Evolutionary conservation across 2,329 filamentous ascomycete genomes (phyloP).

Genomic region (Claviceps digitariae): DNA sequence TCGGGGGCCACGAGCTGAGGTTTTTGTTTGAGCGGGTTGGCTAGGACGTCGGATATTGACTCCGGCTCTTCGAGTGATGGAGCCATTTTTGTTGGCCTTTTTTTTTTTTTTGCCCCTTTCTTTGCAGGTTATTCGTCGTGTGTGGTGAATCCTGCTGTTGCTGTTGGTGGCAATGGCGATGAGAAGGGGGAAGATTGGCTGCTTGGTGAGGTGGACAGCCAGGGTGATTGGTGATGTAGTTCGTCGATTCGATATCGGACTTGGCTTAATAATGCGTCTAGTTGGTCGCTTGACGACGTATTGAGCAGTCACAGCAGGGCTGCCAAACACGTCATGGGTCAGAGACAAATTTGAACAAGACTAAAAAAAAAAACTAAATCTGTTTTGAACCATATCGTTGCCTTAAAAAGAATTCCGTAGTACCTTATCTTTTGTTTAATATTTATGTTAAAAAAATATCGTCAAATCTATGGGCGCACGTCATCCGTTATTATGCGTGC

Average conservation of each 20-base stretch:
- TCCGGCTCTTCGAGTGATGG: conserved; percentile 65
- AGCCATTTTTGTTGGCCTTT: conserved; percentile 44
- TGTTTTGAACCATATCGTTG: no score
- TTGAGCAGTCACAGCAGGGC: neutral
- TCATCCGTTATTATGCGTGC: no score
- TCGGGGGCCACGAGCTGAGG: conserved; percentile 86
- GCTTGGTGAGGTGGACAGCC: neutral
- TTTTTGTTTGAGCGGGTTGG: conserved; percentile 62
- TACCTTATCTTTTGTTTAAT: no score
- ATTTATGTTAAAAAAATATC: no score
- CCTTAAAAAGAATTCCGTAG: no score
- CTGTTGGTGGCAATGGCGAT: neutral
- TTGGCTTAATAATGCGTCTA: conserved; percentile 2
- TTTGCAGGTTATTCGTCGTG: no score
- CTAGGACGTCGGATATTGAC: conserved; percentile 53
- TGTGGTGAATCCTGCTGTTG: neutral
- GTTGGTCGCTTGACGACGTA: no score
- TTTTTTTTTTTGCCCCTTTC: neutral
- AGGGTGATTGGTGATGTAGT: neutral
- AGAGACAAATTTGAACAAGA: no score
- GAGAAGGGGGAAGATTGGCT: neutral
- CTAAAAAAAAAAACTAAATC: neutral
- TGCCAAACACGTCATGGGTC: neutral
- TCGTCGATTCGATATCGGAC: neutral
- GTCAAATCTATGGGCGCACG: no score